A percentile compares a stretch with the other conserved stretches of the same genome.
These are phyloP conservation scores for Neofusicoccum laricinum DNA, from an alignment of 2,329 filamentous ascomycete species.

Conservation along the genomic window DNA sequence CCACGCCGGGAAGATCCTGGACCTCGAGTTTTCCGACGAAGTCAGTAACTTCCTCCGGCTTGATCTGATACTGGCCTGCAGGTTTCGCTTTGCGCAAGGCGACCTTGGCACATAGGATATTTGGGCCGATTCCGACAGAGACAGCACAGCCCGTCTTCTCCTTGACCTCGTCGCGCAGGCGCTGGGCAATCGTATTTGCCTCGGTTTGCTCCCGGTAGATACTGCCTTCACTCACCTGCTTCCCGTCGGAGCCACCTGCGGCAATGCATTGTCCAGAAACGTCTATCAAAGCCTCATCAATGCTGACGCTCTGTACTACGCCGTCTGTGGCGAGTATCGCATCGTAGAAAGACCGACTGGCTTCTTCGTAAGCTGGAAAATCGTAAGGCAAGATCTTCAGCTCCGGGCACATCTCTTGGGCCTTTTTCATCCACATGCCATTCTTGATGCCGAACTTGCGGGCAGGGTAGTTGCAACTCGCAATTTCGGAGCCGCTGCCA, in stretches of 20 bases:
- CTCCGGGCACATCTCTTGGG: slow-evolving; percentile 76
- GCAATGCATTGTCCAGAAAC: slow-evolving; percentile 68
- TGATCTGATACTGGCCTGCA: slow-evolving; percentile 85
- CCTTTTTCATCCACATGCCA: slow-evolving; percentile 99
- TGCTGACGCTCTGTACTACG: slow-evolving; percentile 90
- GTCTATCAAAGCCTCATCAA: slow-evolving; percentile 92
- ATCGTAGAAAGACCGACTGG: slow-evolving; percentile 83
- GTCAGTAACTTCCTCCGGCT: slow-evolving; percentile 72
- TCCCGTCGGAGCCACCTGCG: slow-evolving; percentile 64
- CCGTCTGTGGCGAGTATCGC: slow-evolving; percentile 76
- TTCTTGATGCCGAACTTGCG: slow-evolving; percentile 86
- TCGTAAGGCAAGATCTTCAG: slow-evolving; percentile 93
- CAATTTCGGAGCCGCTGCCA: slow-evolving; percentile 87
- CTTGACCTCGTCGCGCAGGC: slow-evolving; percentile 68
- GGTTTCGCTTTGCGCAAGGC: slow-evolving; percentile 91
- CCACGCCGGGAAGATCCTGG: slow-evolving; percentile 85
- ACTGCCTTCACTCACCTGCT: slow-evolving; percentile 63
- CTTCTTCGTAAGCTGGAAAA: slow-evolving; percentile 90
- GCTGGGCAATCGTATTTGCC: slow-evolving; percentile 67
- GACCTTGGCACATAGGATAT: slow-evolving; percentile 87
- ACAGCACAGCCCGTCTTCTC: slow-evolving; percentile 78
- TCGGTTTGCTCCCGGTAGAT: slow-evolving; percentile 75
- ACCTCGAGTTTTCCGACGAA: slow-evolving; percentile 77
- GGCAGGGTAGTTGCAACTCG: slow-evolving; percentile 94
- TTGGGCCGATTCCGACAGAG: slow-evolving; percentile 87